phyloP scores from a whole-genome alignment of 495 filamentous ascomycete species.

The Xanthoparmelia taractica region DNA sequence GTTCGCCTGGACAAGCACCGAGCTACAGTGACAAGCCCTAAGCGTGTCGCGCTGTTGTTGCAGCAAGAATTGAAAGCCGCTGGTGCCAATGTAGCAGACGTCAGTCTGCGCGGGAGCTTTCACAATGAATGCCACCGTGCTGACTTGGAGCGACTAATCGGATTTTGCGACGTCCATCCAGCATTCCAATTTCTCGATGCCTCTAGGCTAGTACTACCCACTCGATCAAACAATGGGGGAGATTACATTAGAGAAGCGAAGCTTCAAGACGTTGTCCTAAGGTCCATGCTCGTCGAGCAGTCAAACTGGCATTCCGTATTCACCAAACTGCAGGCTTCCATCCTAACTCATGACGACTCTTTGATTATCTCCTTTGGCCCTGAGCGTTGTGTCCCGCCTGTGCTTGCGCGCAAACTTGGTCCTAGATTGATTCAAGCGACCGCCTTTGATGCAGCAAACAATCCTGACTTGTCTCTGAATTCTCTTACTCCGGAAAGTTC shows the following conservation, averaged over 20 bases:
- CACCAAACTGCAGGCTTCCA: too few relatives aligned
- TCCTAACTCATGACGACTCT: too few relatives aligned
- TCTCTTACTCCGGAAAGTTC: too few relatives aligned
- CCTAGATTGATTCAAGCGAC: too few relatives aligned
- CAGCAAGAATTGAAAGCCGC: constrained; percentile 31
- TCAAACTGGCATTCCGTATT: constrained; percentile 36
- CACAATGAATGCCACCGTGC: constrained; percentile 27
- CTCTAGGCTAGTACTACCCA: constrained; percentile 29
- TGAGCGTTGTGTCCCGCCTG: too few relatives aligned
- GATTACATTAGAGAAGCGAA: constrained; percentile 23
- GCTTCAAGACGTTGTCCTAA: constrained; percentile 33
- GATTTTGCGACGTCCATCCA: constrained; percentile 26
- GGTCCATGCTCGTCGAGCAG: constrained; percentile 36
- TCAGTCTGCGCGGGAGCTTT: constrained; percentile 34
- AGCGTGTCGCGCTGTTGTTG: constrained; percentile 24
- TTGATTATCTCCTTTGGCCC: too few relatives aligned
- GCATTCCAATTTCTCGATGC: constrained; percentile 37
- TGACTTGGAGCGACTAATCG: constrained; percentile 12
- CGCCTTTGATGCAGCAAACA: too few relatives aligned
- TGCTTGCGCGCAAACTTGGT: too few relatives aligned
- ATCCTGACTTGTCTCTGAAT: too few relatives aligned
- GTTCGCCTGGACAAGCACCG: constrained; percentile 38
- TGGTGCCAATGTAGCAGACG: constrained; percentile 32
- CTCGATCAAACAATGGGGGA: constrained; percentile 27
- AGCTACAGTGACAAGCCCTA: constrained; percentile 31